These are phyloP conservation scores for Brettanomyces anomalus DNA, from an alignment of 805 yeast genomes.

Conservation along the genomic window DNA sequence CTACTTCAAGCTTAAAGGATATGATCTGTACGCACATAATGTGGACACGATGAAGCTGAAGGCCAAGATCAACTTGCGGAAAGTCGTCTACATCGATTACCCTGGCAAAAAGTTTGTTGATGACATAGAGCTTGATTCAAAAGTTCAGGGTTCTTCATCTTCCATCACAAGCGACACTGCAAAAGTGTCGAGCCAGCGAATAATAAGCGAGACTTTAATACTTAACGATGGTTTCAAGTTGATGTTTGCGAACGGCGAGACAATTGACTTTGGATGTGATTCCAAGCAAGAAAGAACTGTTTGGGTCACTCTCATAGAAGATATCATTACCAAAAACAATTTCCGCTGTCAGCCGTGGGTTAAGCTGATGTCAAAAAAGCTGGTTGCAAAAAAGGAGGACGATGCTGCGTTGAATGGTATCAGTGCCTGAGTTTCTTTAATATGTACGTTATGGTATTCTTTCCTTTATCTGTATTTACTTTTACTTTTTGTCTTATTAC, in stretches of 20 bases:
- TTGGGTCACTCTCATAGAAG: slow-evolving; percentile 60
- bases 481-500: no score
- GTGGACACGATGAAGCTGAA: slow-evolving; percentile 60
- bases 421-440: no score
- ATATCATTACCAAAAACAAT: slow-evolving; percentile 34
- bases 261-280: slow-evolving; percentile 81
- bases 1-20: slow-evolving; percentile 64
- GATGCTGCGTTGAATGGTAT: no score
- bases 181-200: slow-evolving; percentile 27
- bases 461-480: no score
- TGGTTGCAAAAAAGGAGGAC: no score
- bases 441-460: no score
- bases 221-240: slow-evolving; percentile 70
- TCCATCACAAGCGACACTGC: background rate
- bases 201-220: slow-evolving; percentile 63
- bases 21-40: slow-evolving; percentile 66
- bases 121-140: slow-evolving; percentile 7
- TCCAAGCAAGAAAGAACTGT: slow-evolving; percentile 45
- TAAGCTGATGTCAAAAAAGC: slow-evolving; percentile 18
- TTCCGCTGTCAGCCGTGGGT: slow-evolving; percentile 30
- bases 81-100: slow-evolving; percentile 46
- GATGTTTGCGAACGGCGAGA: slow-evolving; percentile 69
- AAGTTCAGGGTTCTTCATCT: background rate
- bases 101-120: slow-evolving; percentile 25
- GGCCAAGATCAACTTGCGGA: slow-evolving; percentile 66